Evolutionary conservation across 2,329 filamentous ascomycete species (phyloP).

Genomic region (Cordyceps tenuipes): DNA sequence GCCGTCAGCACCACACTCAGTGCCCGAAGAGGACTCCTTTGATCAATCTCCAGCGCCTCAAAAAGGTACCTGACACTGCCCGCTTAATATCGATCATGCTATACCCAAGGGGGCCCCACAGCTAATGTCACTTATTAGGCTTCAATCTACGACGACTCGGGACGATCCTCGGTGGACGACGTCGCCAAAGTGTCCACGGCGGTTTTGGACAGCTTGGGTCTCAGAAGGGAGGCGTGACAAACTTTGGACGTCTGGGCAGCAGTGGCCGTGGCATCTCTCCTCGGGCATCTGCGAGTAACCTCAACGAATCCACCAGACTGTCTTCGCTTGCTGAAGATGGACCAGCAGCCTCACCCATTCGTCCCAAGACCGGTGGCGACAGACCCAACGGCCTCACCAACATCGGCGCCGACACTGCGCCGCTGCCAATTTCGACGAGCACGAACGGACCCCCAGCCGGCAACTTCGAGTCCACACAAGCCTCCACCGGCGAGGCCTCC

Average conservation of each 20-base stretch:
- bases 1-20: conserved; percentile 3
- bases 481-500: conserved; percentile 28
- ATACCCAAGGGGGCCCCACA: background rate
- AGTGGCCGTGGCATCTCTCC: conserved; percentile 51
- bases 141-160: conserved; percentile 56
- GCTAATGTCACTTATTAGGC: conserved; percentile 30
- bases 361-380: conserved; percentile 10
- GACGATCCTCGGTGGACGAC: conserved; percentile 55
- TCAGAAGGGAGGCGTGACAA: conserved; percentile 37
- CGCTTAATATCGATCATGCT: background rate
- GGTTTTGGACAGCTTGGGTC: conserved; percentile 51
- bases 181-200: conserved; percentile 58
- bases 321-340: conserved; percentile 50
- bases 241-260: conserved; percentile 56
- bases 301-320: conserved; percentile 45
- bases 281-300: conserved; percentile 49
- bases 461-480: conserved; percentile 20
- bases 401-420: background rate
- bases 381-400: background rate
- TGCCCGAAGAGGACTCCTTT: conserved; percentile 27
- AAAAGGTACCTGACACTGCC: conserved; percentile 4
- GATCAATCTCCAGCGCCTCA: conserved; percentile 5
- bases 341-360: conserved; percentile 21
- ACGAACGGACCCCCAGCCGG: background rate
- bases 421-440: background rate